These are phyloP conservation scores for Dispira parvispora DNA, from an alignment of 192 early-diverging fungal species.

Conservation along the genomic window DNA sequence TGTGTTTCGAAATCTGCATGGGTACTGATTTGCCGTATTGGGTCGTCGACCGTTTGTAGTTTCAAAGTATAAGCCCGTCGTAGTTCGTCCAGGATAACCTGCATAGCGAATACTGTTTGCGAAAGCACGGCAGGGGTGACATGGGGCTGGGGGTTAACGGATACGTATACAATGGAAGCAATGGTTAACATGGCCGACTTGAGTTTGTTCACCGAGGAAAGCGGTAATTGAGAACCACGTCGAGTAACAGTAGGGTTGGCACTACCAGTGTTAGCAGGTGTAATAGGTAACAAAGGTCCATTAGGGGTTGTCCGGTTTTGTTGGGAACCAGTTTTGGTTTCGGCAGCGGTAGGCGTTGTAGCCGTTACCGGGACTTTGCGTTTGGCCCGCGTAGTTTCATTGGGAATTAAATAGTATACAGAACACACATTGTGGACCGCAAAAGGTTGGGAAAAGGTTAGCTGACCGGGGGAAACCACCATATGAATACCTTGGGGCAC, in stretches of 20 bases:
- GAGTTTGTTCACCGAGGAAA: too few relatives aligned
- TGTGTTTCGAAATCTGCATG: neutral
- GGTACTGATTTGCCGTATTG: neutral
- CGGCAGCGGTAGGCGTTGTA: too few relatives aligned
- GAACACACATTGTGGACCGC: neutral
- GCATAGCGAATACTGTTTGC: neutral
- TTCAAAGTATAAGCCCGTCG: neutral
- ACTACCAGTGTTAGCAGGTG: too few relatives aligned
- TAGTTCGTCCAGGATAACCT: neutral
- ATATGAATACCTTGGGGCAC: conserved; percentile 1
- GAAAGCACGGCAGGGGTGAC: neutral
- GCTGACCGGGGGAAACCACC: neutral
- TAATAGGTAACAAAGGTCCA: too few relatives aligned
- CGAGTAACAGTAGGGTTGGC: too few relatives aligned
- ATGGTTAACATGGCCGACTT: too few relatives aligned
- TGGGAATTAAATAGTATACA: neutral
- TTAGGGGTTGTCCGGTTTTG: too few relatives aligned
- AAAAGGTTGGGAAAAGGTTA: neutral
- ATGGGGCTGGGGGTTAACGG: conserved; percentile 1
- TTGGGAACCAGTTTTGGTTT: too few relatives aligned
- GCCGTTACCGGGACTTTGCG: neutral
- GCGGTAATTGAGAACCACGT: too few relatives aligned
- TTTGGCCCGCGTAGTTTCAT: neutral
- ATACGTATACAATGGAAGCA: conserved; percentile 1
- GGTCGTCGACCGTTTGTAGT: neutral